Evolutionary conservation across 2,329 filamentous ascomycete genomes (phyloP), one percentile per base, ranked within the genome.

Genomic region (Claviceps lovelessii): DNA sequence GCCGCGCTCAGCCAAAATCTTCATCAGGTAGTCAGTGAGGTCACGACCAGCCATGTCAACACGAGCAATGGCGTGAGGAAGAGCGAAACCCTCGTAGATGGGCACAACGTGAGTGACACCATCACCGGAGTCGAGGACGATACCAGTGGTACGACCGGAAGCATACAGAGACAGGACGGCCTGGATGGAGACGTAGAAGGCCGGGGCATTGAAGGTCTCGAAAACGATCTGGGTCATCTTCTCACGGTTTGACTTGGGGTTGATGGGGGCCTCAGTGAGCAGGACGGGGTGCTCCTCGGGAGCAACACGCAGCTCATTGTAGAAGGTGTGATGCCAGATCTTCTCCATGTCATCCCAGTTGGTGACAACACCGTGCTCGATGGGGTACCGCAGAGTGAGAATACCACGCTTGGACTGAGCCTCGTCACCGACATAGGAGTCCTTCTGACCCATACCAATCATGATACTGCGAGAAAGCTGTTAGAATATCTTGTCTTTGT

Each of bases 301-400:
- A 68, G 93, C 93, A 63, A 98, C 93, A 91, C 93, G 91, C 72
- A 98, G 84, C 83, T 98, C 93, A 80, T 98, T 98, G 88, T 97
- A 98, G 84, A 98, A 98, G 73, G 93, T 97, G 88, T 98, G 93
- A 78, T 98, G 93, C 93, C 93, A 98, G 69, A 98, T 97, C 86
- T 97, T 97, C 83, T 97, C 93, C 93, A 97, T 97, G 77, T 97
- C 93, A 76, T 98, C 93, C 93, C 93, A 98, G 88, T 97, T 97
- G 80, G 93, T 98, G 73, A 98, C 93, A 70, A 98, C 93, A 93
- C 93, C 93, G 85, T 98, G 93, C 84, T 98, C 93, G 74, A 98
- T 98, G 73, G 93, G 93, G 80, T 98, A 98, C 81, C 93, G 86
- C 73, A 98, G 84, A 62, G 91, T 97, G 68, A 98, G 85, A 79